These are phyloP conservation scores for Coemansia sp. DNA, from an alignment of 192 early-diverging fungal genomes.

Conservation along the genomic window DNA sequence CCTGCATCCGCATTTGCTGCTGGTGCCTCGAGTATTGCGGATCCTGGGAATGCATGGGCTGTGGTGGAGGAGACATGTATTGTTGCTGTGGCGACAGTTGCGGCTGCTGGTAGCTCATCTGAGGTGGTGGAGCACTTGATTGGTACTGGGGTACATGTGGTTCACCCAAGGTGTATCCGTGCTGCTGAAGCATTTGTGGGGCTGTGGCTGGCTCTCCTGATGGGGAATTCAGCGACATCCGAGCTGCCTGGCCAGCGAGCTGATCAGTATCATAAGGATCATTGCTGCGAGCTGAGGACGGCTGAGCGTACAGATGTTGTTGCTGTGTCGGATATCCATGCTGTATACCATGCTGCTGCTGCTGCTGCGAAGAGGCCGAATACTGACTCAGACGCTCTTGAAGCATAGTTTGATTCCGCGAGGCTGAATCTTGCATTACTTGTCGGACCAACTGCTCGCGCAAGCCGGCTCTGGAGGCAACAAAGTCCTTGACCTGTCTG, in stretches of 20 bases:
- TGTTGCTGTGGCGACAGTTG: slow-evolving; percentile 11
- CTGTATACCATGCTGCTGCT: slow-evolving; percentile 6
- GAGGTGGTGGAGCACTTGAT: slow-evolving; percentile 38
- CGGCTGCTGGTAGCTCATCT: slow-evolving; percentile 7
- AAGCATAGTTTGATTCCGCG: slow-evolving; percentile 59
- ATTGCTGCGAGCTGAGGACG: slow-evolving; percentile 18
- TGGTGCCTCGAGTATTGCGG: slow-evolving; percentile 10
- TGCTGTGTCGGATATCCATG: slow-evolving; percentile 2
- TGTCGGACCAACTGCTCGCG: slow-evolving; percentile 57
- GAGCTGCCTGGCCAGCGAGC: slow-evolving; percentile 43
- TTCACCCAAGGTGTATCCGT: slow-evolving; percentile 17
- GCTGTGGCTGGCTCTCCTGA: slow-evolving; percentile 5
- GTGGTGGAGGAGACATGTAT: neutral
- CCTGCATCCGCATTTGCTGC: slow-evolving; percentile 22
- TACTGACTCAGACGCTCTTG: slow-evolving; percentile 61
- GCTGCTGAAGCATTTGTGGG: slow-evolving; percentile 27
- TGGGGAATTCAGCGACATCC: slow-evolving; percentile 37
- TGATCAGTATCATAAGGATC: slow-evolving; percentile 41
- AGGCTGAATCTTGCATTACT: slow-evolving; percentile 54
- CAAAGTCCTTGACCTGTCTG: slow-evolving; percentile 57
- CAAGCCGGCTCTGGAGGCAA: slow-evolving; percentile 54
- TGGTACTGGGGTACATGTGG: slow-evolving; percentile 33
- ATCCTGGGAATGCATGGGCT: slow-evolving; percentile 8
- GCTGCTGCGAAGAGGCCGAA: slow-evolving; percentile 16
- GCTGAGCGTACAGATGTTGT: slow-evolving; percentile 11